Conservation (phyloP, 768 basidiomycete species). For the Kwoniella bestiolae region DNA sequence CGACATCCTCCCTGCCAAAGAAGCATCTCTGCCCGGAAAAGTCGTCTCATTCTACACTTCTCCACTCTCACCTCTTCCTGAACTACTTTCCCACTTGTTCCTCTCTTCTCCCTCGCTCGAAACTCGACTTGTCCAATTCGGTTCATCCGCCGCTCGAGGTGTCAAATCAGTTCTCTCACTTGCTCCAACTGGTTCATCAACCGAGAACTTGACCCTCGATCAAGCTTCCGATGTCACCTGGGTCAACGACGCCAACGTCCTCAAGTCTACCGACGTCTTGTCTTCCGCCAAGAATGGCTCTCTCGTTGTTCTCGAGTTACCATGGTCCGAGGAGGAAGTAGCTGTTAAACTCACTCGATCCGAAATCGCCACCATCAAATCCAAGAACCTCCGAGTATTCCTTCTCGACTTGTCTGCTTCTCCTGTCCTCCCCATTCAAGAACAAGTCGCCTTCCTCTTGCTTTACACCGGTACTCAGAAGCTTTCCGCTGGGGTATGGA, state of each 20-base stretch:
- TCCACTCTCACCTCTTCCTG: constrained; percentile 64
- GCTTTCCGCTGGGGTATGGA: constrained; percentile 60
- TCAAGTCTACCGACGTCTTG: constrained; percentile 77
- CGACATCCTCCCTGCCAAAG: constrained; percentile 10
- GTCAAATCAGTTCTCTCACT: constrained; percentile 58
- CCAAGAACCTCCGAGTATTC: constrained; percentile 61
- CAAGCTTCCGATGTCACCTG: constrained; percentile 67
- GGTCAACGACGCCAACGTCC: constrained; percentile 73
- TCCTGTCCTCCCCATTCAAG: constrained; percentile 61
- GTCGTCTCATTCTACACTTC: constrained; percentile 69
- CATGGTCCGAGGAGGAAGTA: constrained; percentile 80
- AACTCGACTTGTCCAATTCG: constrained; percentile 55
- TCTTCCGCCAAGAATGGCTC: constrained; percentile 68
- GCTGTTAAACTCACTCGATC: constrained; percentile 67
- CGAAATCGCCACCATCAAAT: constrained; percentile 61
- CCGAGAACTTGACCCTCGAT: constrained; percentile 60
- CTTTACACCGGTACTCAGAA: constrained; percentile 63
- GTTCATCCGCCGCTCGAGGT: constrained; percentile 53
- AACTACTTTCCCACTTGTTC: constrained; percentile 59
- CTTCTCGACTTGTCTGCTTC: constrained; percentile 60
- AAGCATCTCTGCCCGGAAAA: constrained; percentile 54
- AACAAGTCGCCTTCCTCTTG: constrained; percentile 79
- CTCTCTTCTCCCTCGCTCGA: constrained; percentile 60
- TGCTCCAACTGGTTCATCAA: constrained; percentile 46
- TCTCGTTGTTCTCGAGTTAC: constrained; percentile 71